Evolutionary conservation across 495 filamentous ascomycete species (phyloP).

Genomic region (Tuber aestivum): DNA sequence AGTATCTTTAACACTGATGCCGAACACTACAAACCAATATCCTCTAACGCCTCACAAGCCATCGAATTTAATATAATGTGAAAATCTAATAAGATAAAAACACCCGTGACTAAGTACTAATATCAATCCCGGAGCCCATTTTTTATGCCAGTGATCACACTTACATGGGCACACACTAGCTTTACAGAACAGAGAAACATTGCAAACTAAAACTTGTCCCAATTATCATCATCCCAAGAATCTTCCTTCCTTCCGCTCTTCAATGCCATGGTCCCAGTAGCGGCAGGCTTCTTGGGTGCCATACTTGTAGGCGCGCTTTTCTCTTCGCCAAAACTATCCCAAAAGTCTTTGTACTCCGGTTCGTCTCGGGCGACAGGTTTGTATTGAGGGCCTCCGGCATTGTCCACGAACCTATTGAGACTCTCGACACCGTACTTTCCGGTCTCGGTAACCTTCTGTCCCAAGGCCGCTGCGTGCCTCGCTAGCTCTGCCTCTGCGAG

Average conservation of each 20-base stretch:
- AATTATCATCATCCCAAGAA: conserved; percentile 43
- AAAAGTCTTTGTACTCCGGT: conserved; percentile 75
- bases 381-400: conserved; percentile 26
- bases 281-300: conserved; percentile 37
- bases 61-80: background rate
- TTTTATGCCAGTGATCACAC: background rate
- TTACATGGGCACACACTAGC: background rate
- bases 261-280: conserved; percentile 47
- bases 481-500: conserved; percentile 84
- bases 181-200: background rate
- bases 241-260: conserved; percentile 35
- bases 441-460: conserved; percentile 60
- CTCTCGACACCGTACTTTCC: conserved; percentile 71
- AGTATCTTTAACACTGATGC: background rate
- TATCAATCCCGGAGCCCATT: background rate
- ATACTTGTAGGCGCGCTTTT: background rate
- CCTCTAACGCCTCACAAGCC: background rate
- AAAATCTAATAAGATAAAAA: background rate
- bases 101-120: background rate
- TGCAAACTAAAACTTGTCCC: conserved; percentile 32
- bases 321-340: conserved; percentile 65
- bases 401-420: conserved; percentile 68
- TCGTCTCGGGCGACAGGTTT: conserved; percentile 50
- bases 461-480: conserved; percentile 59
- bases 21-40: background rate